A percentile compares a stretch with the other conserved stretches of the same genome.
Evolutionary conservation across 371 early-diverging fungal species (phyloP).

Genomic region (Rhizopus delemar): DNA sequence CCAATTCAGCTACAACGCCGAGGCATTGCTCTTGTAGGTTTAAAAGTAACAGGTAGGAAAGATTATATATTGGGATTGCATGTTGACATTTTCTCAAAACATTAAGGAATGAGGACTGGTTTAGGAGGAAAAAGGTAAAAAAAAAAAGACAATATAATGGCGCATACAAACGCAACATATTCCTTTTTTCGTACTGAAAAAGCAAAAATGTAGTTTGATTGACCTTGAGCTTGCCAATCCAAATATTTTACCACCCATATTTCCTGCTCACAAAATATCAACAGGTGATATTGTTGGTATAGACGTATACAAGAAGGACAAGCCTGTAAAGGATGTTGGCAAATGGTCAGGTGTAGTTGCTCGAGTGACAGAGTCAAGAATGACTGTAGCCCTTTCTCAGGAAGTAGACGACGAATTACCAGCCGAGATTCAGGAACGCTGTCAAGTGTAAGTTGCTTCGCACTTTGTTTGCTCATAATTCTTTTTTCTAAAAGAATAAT

Average conservation of each 20-base stretch:
- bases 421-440: conserved; percentile 66
- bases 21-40: conserved; percentile 66
- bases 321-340: conserved; percentile 29
- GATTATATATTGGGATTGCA: not conserved
- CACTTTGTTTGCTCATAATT: not conserved
- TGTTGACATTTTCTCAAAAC: not conserved
- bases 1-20: conserved; percentile 68
- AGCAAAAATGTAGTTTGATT: conserved; percentile 46
- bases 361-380: conserved; percentile 57
- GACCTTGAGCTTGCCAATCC: conserved; percentile 67
- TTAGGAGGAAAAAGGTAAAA: conserved; percentile 72
- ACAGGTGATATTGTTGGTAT: conserved; percentile 79
- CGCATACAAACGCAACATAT: not conserved
- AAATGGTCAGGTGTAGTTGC: conserved; percentile 61
- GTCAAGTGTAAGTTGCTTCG: conserved; percentile 56
- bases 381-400: conserved; percentile 66
- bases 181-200: not conserved
- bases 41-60: conserved; percentile 58
- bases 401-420: conserved; percentile 62
- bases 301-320: conserved; percentile 61
- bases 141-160: not conserved
- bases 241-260: conserved; percentile 47
- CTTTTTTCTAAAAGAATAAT: not conserved
- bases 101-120: conserved; percentile 67
- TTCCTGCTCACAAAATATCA: conserved; percentile 69